These are phyloP conservation scores for Geotrichum klebahnii DNA, from an alignment of 1,139 yeast species.

Conservation along the genomic window DNA sequence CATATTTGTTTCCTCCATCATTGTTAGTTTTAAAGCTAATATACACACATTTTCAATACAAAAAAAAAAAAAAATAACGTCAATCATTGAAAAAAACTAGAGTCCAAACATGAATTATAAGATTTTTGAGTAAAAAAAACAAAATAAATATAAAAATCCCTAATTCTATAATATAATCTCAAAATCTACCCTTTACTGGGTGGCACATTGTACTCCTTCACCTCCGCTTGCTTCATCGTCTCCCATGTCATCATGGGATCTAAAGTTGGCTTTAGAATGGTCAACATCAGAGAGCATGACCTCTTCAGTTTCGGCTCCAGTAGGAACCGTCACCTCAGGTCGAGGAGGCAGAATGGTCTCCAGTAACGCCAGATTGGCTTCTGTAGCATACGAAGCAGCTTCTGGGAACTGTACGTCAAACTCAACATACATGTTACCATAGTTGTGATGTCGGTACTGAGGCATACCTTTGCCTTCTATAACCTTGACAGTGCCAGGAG, in stretches of 20 bases:
- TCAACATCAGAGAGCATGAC: slow-evolving; percentile 64
- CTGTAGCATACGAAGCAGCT: slow-evolving; percentile 37
- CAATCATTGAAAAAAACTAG: too few species aligned
- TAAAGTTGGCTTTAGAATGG: slow-evolving; percentile 46
- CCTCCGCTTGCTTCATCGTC: slow-evolving; percentile 56
- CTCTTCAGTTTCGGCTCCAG: slow-evolving; percentile 62
- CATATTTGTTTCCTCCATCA: neutral
- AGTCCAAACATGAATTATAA: too few species aligned
- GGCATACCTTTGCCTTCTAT: slow-evolving; percentile 97
- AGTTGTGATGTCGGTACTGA: slow-evolving; percentile 46
- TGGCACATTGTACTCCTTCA: slow-evolving; percentile 69
- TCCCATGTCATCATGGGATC: slow-evolving; percentile 40
- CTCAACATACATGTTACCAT: slow-evolving; percentile 50
- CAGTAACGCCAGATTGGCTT: slow-evolving; percentile 41
- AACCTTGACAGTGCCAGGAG: slow-evolving; percentile 79
- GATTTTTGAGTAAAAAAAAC: neutral
- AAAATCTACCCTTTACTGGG: slow-evolving; percentile 49
- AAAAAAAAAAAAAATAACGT: too few species aligned
- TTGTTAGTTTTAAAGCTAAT: too few species aligned
- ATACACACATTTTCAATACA: too few species aligned
- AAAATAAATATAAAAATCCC: neutral
- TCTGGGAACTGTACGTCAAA: slow-evolving; percentile 54
- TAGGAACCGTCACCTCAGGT: slow-evolving; percentile 35
- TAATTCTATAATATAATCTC: too few species aligned
- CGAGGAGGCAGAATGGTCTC: slow-evolving; percentile 45